phyloP scores from a whole-genome alignment of 2,329 filamentous ascomycete genomes.

The Teratosphaeria pseudoeucalypti region DNA sequence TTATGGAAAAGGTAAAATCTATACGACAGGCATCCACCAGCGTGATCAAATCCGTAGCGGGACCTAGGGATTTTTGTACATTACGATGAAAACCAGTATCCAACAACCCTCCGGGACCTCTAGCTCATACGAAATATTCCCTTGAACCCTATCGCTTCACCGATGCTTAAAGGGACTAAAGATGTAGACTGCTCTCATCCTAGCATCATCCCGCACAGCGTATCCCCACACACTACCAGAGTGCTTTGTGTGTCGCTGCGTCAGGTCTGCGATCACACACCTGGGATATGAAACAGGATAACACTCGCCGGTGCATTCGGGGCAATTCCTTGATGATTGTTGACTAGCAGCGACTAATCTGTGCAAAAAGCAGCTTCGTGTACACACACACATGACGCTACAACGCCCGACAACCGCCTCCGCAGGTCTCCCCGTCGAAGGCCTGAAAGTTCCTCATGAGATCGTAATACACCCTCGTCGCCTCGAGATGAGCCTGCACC shows the following conservation, averaged over 20 bases:
- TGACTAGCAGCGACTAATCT: too few relatives aligned
- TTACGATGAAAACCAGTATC: not conserved
- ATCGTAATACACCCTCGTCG: slow-evolving; percentile 32
- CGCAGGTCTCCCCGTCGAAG: slow-evolving; percentile 2
- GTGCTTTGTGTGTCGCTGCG: not conserved
- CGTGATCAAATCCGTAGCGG: not conserved
- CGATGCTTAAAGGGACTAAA: not conserved
- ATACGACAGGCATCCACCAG: not conserved
- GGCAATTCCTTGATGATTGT: too few relatives aligned
- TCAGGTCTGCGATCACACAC: too few relatives aligned
- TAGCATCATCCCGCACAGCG: not conserved
- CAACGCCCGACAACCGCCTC: not conserved
- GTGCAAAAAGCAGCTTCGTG: not conserved
- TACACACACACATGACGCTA: not conserved
- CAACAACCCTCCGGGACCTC: not conserved
- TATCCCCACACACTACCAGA: too few relatives aligned
- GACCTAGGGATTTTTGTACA: not conserved
- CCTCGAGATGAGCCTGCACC: slow-evolving; percentile 34
- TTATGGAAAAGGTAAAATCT: too few relatives aligned
- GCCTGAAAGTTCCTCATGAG: slow-evolving; percentile 8
- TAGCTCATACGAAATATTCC: not conserved
- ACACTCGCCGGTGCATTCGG: too few relatives aligned
- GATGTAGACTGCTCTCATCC: not conserved
- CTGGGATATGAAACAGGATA: too few relatives aligned
- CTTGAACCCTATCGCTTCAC: not conserved